phyloP scores from a whole-genome alignment of 352 stramenopile genomes.

The Phytophthora podocarpi region DNA sequence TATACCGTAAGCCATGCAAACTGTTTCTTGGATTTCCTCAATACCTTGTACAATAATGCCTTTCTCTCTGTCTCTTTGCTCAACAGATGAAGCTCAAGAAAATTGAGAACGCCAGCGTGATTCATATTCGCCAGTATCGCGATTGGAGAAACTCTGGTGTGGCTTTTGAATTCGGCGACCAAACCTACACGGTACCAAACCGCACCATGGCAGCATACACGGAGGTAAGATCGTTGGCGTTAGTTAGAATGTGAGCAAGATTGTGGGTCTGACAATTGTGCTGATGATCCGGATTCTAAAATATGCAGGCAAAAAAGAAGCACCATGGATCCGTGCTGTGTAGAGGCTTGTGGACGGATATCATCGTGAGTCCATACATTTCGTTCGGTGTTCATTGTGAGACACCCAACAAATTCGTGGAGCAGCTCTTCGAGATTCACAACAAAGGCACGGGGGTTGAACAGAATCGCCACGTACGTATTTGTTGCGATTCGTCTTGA shows the following conservation, averaged over 20 bases:
- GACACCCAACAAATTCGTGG: slow-evolving; percentile 64
- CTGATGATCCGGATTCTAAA: not conserved
- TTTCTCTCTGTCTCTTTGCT: no score
- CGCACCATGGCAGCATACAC: slow-evolving; percentile 91
- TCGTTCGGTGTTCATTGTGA: slow-evolving; percentile 90
- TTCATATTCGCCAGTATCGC: slow-evolving; percentile 93
- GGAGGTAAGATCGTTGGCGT: slow-evolving; percentile 42
- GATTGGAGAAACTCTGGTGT: slow-evolving; percentile 92
- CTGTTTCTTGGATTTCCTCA: not conserved
- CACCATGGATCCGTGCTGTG: slow-evolving; percentile 80
- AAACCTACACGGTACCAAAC: slow-evolving; percentile 91
- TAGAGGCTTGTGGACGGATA: slow-evolving; percentile 92
- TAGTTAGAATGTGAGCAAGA: not conserved
- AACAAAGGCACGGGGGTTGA: slow-evolving; percentile 94
- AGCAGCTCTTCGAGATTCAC: slow-evolving; percentile 92
- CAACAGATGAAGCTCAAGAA: slow-evolving; percentile 82
- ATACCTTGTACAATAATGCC: no score
- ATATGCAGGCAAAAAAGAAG: slow-evolving; percentile 70
- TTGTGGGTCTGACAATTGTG: not conserved
- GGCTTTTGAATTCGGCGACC: slow-evolving; percentile 95
- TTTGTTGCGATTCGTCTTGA: not conserved
- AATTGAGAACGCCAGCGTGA: slow-evolving; percentile 89
- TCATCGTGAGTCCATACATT: slow-evolving; percentile 91
- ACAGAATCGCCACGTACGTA: slow-evolving; percentile 91
- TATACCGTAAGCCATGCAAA: slow-evolving; percentile 76